Base-by-base conservation (phyloP, 2,329 filamentous ascomycete species). In the Alternaria ethzedia region DNA sequence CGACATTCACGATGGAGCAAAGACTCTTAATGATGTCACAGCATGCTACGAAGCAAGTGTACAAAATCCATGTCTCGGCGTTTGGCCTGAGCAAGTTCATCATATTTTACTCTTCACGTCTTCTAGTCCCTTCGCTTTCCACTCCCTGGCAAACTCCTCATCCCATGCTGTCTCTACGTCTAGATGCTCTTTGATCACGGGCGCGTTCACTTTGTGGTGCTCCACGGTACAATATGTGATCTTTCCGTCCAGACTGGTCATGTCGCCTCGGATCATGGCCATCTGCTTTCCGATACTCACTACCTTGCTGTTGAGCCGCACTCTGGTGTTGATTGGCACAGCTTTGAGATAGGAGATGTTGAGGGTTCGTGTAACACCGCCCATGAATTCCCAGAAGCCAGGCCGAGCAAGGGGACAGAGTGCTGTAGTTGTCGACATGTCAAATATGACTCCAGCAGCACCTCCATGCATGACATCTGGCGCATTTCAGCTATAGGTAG, bases 361-460 rank as follows among this genome's bases (percentile, higher is more conserved):
- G 30, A 86, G 74, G 1, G 80, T 80, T 6, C 85, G 77, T 5
- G 84, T 84, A 0, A 86, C 83, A 5, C 85, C 84, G 2, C 83
- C 85, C 56, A 86, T 76, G 65, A 86, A 86, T 77, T 85, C 81
- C 84, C 84, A 87, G 69, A 81, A 86, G 3, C 82, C 84, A 0
- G 83, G 82, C 36, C 76, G 79, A 6, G 83, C 79, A 12, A 86
- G 54, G 2, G 85, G 83, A 44, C 83, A 84, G 17, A 87, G 74
- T 1, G 84, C 83, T 12, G 80, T 80, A 0, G 83, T 86, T 5
- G 84, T 86, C 1, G 75, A 70, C 79, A 81, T 81, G 64, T 81
- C 76, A 67, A 81, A 81, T 12, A 81, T 79, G 20, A 80, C 76
- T 13, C 76, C 79, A 8, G 76, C 77, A 12, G 79, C 79, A 21